Evolutionary conservation across 148 eudicot genomes (phyloP), one percentile per base, ranked within the genome.

Genomic region (Rhododendron simsii): DNA sequence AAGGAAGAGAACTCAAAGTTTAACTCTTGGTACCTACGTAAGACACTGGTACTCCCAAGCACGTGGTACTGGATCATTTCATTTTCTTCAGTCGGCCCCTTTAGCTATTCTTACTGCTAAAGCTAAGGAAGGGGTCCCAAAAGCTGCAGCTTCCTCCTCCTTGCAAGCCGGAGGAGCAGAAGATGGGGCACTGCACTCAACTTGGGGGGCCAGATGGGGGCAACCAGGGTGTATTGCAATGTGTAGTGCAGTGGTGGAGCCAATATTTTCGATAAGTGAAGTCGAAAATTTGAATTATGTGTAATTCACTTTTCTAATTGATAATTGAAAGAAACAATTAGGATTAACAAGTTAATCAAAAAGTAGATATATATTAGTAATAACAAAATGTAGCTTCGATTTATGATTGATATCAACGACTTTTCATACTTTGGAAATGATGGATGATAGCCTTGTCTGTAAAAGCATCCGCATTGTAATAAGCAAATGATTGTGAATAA

Each of bases 191-290:
- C 65, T 59, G n/a, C 65, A 59, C 65, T 59, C 0, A 59, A 57
- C 59, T 14, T 53, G 59, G 59, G 63, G n/a, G 65, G 26, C 65
- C 65, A 6, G 26, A 20, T 59, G 21, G n/a, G 53, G 26, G 63
- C 63, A 57, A 57, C 1, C 0, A 4, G 63, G 0, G 35, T 0
- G 30, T 30, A 30, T 30, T 30, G 0, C 0, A 41, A 0, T 33
- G 35, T 0, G 30, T 30, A 30, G 0, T 30, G 0, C 0, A 41
- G 7, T 6, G 7, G 0, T 0, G 44, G 7, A 41, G 1, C 0
- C 1, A 41, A 7, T 0, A 41, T 41, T 41, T 41, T 41, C 0
- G 45, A 41, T 41, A 41, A 41, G 7, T 5, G 7, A 0, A 0
- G 1, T 41, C 7, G 0, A 41, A 0, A 6, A 41, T 41, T 41